These are phyloP conservation scores for Apophysomyces trapeziformis DNA, from an alignment of 371 early-diverging fungal genomes.

Conservation along the genomic window DNA sequence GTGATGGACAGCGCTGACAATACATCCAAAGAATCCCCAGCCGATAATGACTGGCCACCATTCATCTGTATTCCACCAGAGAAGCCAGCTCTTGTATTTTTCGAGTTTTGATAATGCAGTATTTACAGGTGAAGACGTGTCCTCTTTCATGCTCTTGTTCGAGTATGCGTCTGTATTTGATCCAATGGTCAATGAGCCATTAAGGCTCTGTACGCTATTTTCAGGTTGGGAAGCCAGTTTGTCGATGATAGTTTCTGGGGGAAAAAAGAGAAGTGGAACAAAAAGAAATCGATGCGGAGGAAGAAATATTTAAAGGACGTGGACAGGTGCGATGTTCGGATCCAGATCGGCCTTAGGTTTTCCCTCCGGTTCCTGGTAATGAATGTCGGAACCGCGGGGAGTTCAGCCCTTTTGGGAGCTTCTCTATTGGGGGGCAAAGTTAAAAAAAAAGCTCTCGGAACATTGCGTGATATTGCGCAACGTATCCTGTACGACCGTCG, in stretches of 20 bases:
- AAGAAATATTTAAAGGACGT: background rate
- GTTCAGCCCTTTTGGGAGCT: background rate
- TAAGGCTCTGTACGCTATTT: background rate
- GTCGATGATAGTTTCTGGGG: background rate
- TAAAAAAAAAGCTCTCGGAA: conserved; percentile 4
- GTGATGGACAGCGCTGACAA: conserved; percentile 50
- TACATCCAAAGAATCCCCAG: conserved; percentile 59
- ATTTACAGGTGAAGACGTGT: background rate
- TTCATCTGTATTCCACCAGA: conserved; percentile 70
- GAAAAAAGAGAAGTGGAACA: background rate
- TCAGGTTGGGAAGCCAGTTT: conserved; percentile 8
- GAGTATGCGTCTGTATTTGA: background rate
- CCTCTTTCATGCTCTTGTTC: background rate
- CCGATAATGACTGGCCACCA: conserved; percentile 74
- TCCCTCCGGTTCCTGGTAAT: conserved; percentile 4
- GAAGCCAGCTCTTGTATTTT: conserved; percentile 41
- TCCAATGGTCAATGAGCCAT: conserved; percentile 6
- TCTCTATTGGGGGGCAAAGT: no score
- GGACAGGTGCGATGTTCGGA: background rate
- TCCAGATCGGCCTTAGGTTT: conserved; percentile 8
- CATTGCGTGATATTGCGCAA: conserved; percentile 12
- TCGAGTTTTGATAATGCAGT: conserved; percentile 7
- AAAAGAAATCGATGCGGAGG: conserved; percentile 2
- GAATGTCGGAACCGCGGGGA: conserved; percentile 6
- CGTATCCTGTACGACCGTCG: conserved; percentile 1